Percentiles rank a stretch among this genome's conserved stretches.
Conservation (phyloP, 2,329 filamentous ascomycete species). For the Tolypocladium sp. region DNA sequence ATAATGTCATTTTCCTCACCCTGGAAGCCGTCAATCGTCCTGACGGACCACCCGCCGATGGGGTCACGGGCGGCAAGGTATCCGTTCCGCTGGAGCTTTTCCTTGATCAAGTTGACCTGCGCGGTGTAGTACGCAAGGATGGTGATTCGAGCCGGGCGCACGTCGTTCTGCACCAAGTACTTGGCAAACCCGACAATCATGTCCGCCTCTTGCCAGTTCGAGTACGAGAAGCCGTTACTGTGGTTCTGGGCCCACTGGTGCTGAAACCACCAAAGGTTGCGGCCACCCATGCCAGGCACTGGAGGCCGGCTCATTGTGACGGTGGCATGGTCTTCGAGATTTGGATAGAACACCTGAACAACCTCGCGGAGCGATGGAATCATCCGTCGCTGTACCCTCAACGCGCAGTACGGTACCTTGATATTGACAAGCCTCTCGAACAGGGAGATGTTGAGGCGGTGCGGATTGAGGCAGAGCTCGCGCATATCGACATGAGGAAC, state of each 20-base stretch:
- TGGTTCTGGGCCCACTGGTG: constrained; percentile 52
- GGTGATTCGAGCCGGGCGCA: constrained; percentile 55
- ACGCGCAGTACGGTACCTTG: constrained; percentile 50
- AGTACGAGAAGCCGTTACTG: constrained; percentile 49
- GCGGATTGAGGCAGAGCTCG: constrained; percentile 50
- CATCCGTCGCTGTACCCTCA: constrained; percentile 59
- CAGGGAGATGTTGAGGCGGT: constrained; percentile 62
- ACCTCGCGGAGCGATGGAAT: constrained; percentile 33
- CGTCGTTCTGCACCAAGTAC: constrained; percentile 63
- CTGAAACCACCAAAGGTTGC: constrained; percentile 32
- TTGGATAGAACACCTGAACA: constrained; percentile 37
- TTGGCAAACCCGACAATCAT: constrained; percentile 68
- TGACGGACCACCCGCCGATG: constrained; percentile 44
- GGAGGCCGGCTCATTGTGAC: constrained; percentile 26
- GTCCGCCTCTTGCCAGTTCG: constrained; percentile 60
- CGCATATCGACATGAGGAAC: constrained; percentile 57
- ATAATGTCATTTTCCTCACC: constrained; percentile 85
- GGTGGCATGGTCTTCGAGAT: constrained; percentile 32
- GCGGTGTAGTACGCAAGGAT: constrained; percentile 84
- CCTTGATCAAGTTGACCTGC: constrained; percentile 59
- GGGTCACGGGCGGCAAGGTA: constrained; percentile 15
- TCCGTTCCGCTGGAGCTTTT: constrained; percentile 27
- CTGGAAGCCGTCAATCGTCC: constrained; percentile 83
- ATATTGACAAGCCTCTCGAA: constrained; percentile 72
- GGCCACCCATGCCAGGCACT: constrained; percentile 35